Percentiles rank a stretch among this genome's conserved stretches.
These are phyloP conservation scores for Colletotrichum agaves DNA, from an alignment of 2,329 filamentous ascomycete species.

Conservation along the genomic window DNA sequence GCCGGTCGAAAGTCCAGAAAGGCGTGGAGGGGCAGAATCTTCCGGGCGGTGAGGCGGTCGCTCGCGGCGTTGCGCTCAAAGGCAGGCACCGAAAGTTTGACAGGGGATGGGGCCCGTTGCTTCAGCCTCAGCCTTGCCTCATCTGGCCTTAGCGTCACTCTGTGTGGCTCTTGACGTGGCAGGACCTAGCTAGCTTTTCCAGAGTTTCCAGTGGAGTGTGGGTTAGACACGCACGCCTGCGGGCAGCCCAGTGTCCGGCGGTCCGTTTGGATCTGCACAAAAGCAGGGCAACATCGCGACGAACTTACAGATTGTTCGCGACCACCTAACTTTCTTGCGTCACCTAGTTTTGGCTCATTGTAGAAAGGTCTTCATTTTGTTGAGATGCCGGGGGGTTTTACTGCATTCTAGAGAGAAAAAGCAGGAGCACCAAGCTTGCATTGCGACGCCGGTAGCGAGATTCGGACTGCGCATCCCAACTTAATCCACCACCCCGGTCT, in stretches of 20 bases:
- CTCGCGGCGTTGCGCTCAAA: too few species aligned
- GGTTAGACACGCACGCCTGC: too few species aligned
- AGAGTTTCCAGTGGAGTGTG: not conserved
- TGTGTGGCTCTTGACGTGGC: conserved; percentile 8
- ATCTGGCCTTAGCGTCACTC: conserved; percentile 3
- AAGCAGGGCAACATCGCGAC: not conserved
- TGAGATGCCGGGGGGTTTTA: not conserved
- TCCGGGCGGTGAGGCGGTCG: not conserved
- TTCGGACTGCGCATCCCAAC: conserved; percentile 18
- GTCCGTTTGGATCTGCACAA: not conserved
- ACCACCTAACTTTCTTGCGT: too few species aligned
- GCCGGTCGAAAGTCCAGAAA: too few species aligned
- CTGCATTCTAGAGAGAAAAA: not conserved
- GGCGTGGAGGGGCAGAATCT: conserved; percentile 12
- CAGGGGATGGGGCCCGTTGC: not conserved
- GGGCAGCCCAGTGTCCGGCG: too few species aligned
- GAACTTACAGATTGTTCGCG: not conserved
- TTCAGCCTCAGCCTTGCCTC: conserved; percentile 24
- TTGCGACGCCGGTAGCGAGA: conserved; percentile 35
- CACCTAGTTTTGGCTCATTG: too few species aligned
- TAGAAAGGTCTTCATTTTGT: too few species aligned
- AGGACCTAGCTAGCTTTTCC: not conserved
- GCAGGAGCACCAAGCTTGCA: conserved; percentile 13
- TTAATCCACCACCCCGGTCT: not conserved
- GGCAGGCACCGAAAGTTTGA: too few species aligned